A percentile compares a stretch with the other conserved stretches of the same genome.
Evolutionary conservation across 768 basidiomycete species (phyloP).

Genomic region (Russula sp.): DNA sequence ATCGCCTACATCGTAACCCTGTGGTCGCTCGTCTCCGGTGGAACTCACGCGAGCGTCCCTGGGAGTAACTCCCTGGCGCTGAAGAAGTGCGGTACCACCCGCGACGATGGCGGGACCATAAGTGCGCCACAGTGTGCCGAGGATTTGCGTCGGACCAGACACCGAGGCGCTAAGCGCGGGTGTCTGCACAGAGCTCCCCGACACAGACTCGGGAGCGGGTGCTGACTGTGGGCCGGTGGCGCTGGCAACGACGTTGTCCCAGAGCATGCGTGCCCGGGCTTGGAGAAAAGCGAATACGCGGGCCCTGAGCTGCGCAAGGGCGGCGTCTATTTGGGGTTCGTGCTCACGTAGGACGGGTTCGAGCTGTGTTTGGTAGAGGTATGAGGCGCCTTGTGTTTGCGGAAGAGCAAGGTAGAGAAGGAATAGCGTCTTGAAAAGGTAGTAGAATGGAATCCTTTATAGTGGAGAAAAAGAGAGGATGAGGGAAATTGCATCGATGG

Average conservation of each 20-base stretch:
- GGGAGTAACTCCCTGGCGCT: slow-evolving; percentile 49
- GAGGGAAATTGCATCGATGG: slow-evolving; percentile 14
- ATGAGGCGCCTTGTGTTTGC: slow-evolving; percentile 83
- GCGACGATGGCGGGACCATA: slow-evolving; percentile 75
- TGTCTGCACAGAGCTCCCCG: slow-evolving; percentile 37
- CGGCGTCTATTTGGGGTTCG: slow-evolving; percentile 80
- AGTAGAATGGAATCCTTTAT: slow-evolving; percentile 86
- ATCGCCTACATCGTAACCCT: slow-evolving; percentile 27
- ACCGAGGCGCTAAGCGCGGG: slow-evolving; percentile 53
- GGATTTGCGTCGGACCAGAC: slow-evolving; percentile 63
- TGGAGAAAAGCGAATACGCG: slow-evolving; percentile 63
- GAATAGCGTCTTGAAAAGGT: slow-evolving; percentile 74
- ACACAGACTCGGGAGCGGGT: slow-evolving; percentile 29
- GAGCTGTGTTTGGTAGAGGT: slow-evolving; percentile 76
- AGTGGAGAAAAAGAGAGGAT: not conserved
- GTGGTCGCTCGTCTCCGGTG: not conserved
- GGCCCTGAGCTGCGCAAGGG: slow-evolving; percentile 62
- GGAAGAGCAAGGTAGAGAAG: slow-evolving; percentile 89
- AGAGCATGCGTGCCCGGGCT: slow-evolving; percentile 56
- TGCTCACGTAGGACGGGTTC: slow-evolving; percentile 80
- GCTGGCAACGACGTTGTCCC: slow-evolving; percentile 58
- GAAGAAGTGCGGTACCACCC: slow-evolving; percentile 55
- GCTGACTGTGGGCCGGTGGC: slow-evolving; percentile 44
- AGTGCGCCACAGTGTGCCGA: slow-evolving; percentile 67
- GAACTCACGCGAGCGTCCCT: not conserved